Conservation (phyloP, 2,329 filamentous ascomycete genomes). For the Xylaria digitata region DNA sequence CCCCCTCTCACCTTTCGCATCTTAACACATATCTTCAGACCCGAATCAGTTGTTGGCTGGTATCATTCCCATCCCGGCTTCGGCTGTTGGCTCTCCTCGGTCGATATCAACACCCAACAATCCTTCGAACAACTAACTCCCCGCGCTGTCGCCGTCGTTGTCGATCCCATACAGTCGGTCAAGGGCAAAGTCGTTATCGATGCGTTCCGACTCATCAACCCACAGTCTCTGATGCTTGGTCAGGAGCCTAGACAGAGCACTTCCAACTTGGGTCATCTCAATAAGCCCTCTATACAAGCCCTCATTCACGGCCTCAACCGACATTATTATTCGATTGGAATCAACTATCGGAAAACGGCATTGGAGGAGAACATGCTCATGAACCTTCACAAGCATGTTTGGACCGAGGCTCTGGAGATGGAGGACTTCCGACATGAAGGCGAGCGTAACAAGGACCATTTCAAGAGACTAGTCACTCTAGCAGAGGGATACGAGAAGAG, state of each 20-base stretch:
- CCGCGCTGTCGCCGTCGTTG: slow-evolving; percentile 95
- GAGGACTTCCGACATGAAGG: slow-evolving; percentile 91
- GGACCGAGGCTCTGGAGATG: slow-evolving; percentile 98
- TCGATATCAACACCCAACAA: slow-evolving; percentile 99
- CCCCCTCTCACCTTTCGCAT: slow-evolving; percentile 24
- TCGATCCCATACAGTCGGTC: slow-evolving; percentile 98
- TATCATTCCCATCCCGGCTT: slow-evolving; percentile 99
- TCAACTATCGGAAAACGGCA: slow-evolving; percentile 97
- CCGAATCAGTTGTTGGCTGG: slow-evolving; percentile 98
- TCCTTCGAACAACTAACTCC: slow-evolving; percentile 99
- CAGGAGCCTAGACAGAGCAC: slow-evolving; percentile 98
- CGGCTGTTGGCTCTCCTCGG: slow-evolving; percentile 97
- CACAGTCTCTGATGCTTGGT: slow-evolving; percentile 96
- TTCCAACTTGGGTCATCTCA: slow-evolving; percentile 95
- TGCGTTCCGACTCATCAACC: slow-evolving; percentile 97
- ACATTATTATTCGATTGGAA: slow-evolving; percentile 99
- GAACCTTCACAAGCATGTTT: slow-evolving; percentile 99
- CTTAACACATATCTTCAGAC: slow-evolving; percentile 63
- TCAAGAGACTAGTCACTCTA: slow-evolving; percentile 87
- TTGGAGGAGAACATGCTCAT: slow-evolving; percentile 99
- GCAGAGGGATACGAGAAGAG: slow-evolving; percentile 98
- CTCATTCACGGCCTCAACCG: slow-evolving; percentile 97
- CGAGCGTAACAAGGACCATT: slow-evolving; percentile 84
- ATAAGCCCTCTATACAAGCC: slow-evolving; percentile 99
- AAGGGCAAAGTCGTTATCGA: slow-evolving; percentile 99